phyloP scores from a whole-genome alignment of 2,329 filamentous ascomycete species.

The Fusarium armeniacum region DNA sequence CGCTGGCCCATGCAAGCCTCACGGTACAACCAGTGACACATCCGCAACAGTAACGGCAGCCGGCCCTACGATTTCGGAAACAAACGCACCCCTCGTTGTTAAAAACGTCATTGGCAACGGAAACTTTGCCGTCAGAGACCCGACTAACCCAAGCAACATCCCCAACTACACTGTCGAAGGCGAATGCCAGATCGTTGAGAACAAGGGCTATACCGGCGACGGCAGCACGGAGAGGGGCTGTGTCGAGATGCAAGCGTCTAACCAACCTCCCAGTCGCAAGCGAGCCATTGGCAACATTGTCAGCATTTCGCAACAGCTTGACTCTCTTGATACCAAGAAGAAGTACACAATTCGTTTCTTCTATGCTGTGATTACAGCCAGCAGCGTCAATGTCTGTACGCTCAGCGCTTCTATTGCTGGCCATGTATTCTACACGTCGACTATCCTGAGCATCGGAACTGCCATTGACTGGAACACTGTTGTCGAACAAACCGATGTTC shows the following conservation, averaged over 20 bases:
- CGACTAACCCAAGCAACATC: slow-evolving; percentile 1
- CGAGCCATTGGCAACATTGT: slow-evolving; percentile 10
- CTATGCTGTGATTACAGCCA: slow-evolving; percentile 20
- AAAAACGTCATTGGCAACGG: slow-evolving; percentile 26
- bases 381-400: slow-evolving; percentile 16
- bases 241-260: not conserved
- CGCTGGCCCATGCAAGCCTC: slow-evolving; percentile 15
- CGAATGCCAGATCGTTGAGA: not conserved
- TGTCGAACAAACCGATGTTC: not conserved
- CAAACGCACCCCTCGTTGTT: not conserved
- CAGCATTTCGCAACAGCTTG: slow-evolving; percentile 22
- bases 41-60: not conserved
- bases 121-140: slow-evolving; percentile 5
- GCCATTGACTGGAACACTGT: slow-evolving; percentile 23
- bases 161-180: slow-evolving; percentile 19
- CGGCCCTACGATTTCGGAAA: not conserved
- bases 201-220: slow-evolving; percentile 20
- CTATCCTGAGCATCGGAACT: not conserved
- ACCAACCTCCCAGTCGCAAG: not conserved
- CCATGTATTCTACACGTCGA: slow-evolving; percentile 6
- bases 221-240: slow-evolving; percentile 26
- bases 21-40: not conserved
- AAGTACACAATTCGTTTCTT: slow-evolving; percentile 42
- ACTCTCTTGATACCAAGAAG: not conserved
- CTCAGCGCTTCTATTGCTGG: slow-evolving; percentile 27